Evolutionary conservation across 2,329 filamentous ascomycete species (phyloP).

Genomic region (Alternaria arbusti): DNA sequence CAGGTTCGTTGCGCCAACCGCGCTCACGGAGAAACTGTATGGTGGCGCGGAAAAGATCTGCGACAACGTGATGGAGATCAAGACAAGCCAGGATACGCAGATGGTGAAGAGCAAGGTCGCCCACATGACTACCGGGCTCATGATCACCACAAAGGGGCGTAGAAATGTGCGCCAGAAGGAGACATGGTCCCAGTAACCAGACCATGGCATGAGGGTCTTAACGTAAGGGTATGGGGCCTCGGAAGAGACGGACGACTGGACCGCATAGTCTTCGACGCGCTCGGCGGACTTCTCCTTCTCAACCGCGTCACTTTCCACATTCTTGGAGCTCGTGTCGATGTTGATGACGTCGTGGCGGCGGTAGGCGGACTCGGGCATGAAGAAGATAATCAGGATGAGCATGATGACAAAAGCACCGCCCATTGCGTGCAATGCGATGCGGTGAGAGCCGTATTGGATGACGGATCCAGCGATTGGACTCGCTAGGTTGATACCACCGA

Average conservation of each 20-base stretch:
- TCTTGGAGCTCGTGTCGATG: conserved; percentile 25
- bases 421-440: conserved; percentile 30
- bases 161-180: conserved; percentile 30
- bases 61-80: conserved; percentile 33
- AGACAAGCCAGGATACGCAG: conserved; percentile 36
- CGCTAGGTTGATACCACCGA: conserved; percentile 34
- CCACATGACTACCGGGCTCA: conserved; percentile 30
- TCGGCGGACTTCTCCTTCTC: conserved; percentile 19
- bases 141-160: conserved; percentile 24
- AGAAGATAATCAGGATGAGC: conserved; percentile 30
- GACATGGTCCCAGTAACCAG: conserved; percentile 27
- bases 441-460: conserved; percentile 29
- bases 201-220: conserved; percentile 20
- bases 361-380: conserved; percentile 33
- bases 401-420: conserved; percentile 28
- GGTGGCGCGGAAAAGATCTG: conserved; percentile 35
- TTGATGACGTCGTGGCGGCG: conserved; percentile 16
- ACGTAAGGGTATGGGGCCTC: conserved; percentile 13
- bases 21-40: conserved; percentile 32
- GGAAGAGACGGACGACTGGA: neutral
- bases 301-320: conserved; percentile 6
- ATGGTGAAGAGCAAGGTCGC: conserved; percentile 32
- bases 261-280: conserved; percentile 12
- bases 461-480: conserved; percentile 30
- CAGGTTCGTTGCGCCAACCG: conserved; percentile 30